A percentile compares a stretch with the other conserved stretches of the same genome.
These are phyloP conservation scores for Sabuloglossum arenarium DNA, from an alignment of 495 filamentous ascomycete species.

Conservation along the genomic window DNA sequence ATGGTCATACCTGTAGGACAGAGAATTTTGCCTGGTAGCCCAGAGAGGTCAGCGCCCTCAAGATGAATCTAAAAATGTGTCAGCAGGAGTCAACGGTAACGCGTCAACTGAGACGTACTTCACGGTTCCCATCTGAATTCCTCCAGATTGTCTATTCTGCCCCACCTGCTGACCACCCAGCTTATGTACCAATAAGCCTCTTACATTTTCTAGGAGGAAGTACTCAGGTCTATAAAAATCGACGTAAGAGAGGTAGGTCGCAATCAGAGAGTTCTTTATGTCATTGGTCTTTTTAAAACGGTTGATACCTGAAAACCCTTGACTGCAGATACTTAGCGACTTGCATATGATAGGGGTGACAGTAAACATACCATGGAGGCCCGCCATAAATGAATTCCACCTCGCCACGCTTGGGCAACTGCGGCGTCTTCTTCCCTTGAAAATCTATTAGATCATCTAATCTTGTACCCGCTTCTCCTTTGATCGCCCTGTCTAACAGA, in stretches of 20 bases:
- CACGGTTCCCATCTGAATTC: neutral
- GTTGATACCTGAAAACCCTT: constrained; percentile 6
- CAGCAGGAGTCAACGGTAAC: neutral
- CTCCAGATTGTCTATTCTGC: neutral
- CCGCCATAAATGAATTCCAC: constrained; percentile 8
- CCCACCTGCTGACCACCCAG: neutral
- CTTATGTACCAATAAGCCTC: neutral
- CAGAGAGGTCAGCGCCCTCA: neutral
- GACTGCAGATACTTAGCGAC: neutral
- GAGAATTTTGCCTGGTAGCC: neutral
- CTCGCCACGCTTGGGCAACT: constrained; percentile 3
- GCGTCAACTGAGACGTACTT: neutral
- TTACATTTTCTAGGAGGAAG: constrained; percentile 5
- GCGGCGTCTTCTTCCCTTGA: constrained; percentile 1
- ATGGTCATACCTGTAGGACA: neutral
- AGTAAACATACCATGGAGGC: constrained; percentile 2
- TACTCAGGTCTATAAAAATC: constrained; percentile 5
- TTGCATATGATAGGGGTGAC: neutral
- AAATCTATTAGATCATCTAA: constrained; percentile 2
- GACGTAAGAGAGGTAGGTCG: constrained; percentile 6
- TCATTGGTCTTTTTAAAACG: constrained; percentile 6
- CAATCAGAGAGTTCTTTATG: constrained; percentile 4
- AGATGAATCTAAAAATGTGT: neutral
- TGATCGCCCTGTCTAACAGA: constrained; percentile 3
- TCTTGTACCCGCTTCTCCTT: neutral